A percentile compares a stretch with the other conserved stretches of the same genome.
Conservation (phyloP, 345 rosid species). For the Clarkia xantiana region DNA sequence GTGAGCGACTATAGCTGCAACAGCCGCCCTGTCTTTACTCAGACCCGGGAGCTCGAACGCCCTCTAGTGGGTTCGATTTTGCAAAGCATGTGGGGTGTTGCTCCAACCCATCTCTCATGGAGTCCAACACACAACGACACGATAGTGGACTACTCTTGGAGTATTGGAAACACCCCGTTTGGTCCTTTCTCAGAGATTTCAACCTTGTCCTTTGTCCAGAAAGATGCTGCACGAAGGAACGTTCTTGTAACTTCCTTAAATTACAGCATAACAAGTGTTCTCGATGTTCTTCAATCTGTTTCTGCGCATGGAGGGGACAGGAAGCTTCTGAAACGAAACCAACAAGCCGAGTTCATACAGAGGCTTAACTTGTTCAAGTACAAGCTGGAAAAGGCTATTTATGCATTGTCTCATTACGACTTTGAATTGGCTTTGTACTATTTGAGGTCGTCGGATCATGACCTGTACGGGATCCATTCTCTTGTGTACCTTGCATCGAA, state of each 20-base stretch:
- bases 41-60: constrained; percentile 66
- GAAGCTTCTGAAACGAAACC: constrained; percentile 47
- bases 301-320: constrained; percentile 72
- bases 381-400: constrained; percentile 66
- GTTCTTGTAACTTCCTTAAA: constrained; percentile 60
- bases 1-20: constrained; percentile 94
- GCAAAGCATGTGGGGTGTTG: constrained; percentile 99
- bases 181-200: constrained; percentile 85
- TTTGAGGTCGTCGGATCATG: constrained; percentile 67
- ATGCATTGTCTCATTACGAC: constrained; percentile 69
- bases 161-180: constrained; percentile 92
- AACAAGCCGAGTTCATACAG: constrained; percentile 51
- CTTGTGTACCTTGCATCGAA: constrained; percentile 66
- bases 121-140: constrained; percentile 71
- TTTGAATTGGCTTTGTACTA: constrained; percentile 74
- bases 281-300: constrained; percentile 62
- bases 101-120: constrained; percentile 85
- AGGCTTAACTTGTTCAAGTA: constrained; percentile 76
- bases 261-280: constrained; percentile 61
- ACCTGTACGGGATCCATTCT: constrained; percentile 64
- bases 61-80: constrained; percentile 81
- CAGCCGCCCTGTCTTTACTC: constrained; percentile 79
- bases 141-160: constrained; percentile 90
- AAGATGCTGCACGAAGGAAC: constrained; percentile 85
- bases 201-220: constrained; percentile 77